Conservation (phyloP, 2,329 filamentous ascomycete species). For the Talaromyces albobiverticillius region DNA sequence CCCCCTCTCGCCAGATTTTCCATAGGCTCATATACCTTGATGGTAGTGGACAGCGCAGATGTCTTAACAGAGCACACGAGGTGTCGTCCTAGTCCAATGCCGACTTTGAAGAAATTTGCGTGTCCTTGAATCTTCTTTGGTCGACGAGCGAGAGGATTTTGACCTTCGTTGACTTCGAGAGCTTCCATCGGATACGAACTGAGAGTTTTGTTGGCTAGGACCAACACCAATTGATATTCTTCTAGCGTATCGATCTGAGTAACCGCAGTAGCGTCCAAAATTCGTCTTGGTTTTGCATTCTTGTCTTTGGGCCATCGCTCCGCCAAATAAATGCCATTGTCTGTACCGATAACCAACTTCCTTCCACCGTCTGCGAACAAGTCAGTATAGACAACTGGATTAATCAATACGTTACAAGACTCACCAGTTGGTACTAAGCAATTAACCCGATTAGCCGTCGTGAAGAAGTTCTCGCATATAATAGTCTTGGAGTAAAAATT, state of each 20-base stretch:
- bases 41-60: conserved; percentile 86
- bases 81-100: conserved; percentile 89
- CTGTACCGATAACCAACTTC: conserved; percentile 91
- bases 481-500: conserved; percentile 68
- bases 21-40: conserved; percentile 99
- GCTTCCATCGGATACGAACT: conserved; percentile 86
- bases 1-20: conserved; percentile 90
- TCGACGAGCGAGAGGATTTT: conserved; percentile 72
- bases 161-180: conserved; percentile 74
- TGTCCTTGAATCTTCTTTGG: conserved; percentile 96
- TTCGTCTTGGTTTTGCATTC: conserved; percentile 69
- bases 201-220: conserved; percentile 89
- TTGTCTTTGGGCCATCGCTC: conserved; percentile 86
- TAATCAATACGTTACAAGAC: conserved; percentile 25
- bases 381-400: conserved; percentile 16
- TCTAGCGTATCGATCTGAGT: conserved; percentile 96
- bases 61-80: conserved; percentile 96
- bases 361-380: conserved; percentile 74
- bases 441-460: conserved; percentile 82
- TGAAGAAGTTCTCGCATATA: conserved; percentile 85
- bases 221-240: conserved; percentile 86
- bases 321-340: conserved; percentile 87
- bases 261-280: conserved; percentile 81
- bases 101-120: conserved; percentile 97
- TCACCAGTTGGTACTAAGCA: conserved; percentile 88